These are phyloP conservation scores for Cicer pinnatifidum DNA, from an alignment of 306 rosid genomes.

Conservation along the genomic window DNA sequence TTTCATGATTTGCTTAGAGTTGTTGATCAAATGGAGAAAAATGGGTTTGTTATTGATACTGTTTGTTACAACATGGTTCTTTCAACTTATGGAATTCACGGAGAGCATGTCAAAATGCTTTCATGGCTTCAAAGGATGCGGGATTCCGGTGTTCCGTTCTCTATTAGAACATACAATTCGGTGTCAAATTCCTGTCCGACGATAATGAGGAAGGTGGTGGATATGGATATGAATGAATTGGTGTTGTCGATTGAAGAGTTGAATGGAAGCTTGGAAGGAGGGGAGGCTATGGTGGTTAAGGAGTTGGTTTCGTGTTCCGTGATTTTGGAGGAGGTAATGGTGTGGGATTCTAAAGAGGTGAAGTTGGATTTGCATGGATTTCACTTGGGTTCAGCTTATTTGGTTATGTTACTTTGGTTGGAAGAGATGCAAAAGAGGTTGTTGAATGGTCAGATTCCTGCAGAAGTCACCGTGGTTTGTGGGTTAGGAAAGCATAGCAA, in stretches of 20 bases:
- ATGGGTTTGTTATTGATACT: slow-evolving; percentile 60
- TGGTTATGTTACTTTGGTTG: slow-evolving; percentile 73
- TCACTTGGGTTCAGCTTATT: slow-evolving; percentile 71
- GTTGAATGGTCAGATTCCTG: slow-evolving; percentile 49
- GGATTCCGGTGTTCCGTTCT: slow-evolving; percentile 52
- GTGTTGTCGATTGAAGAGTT: slow-evolving; percentile 61
- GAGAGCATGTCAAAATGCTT: slow-evolving; percentile 64
- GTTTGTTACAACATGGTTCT: slow-evolving; percentile 78
- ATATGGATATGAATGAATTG: slow-evolving; percentile 40
- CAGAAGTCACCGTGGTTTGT: slow-evolving; percentile 62
- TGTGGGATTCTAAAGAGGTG: slow-evolving; percentile 66
- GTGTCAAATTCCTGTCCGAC: slow-evolving; percentile 70
- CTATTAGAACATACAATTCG: slow-evolving; percentile 70
- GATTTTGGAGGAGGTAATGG: slow-evolving; percentile 67
- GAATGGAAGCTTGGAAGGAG: slow-evolving; percentile 50
- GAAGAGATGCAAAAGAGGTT: slow-evolving; percentile 57
- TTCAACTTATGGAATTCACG: slow-evolving; percentile 66
- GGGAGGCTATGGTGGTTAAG: slow-evolving; percentile 64
- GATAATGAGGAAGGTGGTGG: slow-evolving; percentile 45
- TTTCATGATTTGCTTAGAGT: slow-evolving; percentile 66
- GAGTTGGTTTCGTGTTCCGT: slow-evolving; percentile 56
- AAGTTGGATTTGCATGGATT: slow-evolving; percentile 86
- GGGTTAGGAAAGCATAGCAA: slow-evolving; percentile 84
- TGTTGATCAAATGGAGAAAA: slow-evolving; percentile 61
- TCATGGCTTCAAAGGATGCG: slow-evolving; percentile 73